Conservation (phyloP, 2,329 filamentous ascomycete genomes). For the Cytospora chrysosperma region DNA sequence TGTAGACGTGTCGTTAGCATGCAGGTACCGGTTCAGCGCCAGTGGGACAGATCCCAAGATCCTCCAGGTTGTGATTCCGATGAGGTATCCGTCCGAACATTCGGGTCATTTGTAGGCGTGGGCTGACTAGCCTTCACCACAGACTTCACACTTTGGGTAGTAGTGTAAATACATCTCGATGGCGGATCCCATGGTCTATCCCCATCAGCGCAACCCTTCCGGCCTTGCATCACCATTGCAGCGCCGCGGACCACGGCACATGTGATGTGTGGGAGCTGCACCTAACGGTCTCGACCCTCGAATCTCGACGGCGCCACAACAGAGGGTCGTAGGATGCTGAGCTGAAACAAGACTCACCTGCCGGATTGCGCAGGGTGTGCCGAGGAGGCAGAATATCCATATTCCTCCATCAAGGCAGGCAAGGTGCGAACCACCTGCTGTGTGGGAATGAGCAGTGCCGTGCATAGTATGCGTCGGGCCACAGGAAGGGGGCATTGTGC, state of each 20-base stretch:
- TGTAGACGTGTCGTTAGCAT: background rate
- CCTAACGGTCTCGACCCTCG: background rate
- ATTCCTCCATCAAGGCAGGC: background rate
- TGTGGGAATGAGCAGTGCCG: background rate
- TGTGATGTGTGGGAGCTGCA: constrained; percentile 12
- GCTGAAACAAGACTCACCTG: constrained; percentile 4
- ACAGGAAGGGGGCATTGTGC: background rate
- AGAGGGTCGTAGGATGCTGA: constrained; percentile 4
- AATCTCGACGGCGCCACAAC: background rate
- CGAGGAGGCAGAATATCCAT: background rate
- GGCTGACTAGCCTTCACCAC: background rate
- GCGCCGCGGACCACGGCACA: constrained; percentile 3
- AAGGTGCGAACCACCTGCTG: background rate
- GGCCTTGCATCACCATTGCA: constrained; percentile 6
- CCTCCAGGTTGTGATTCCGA: background rate
- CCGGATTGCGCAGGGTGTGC: constrained; percentile 5
- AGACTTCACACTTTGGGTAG: background rate
- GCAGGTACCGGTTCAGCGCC: constrained; percentile 20
- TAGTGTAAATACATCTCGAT: background rate
- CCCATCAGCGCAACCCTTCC: background rate
- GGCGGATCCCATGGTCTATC: constrained; percentile 4
- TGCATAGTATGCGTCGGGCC: background rate
- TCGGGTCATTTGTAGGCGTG: background rate
- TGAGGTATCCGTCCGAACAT: background rate
- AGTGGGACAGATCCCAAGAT: background rate